A percentile compares a stretch with the other conserved stretches of the same genome.
Conservation (phyloP, 2,329 filamentous ascomycete species). For the Paradendryphiella salina region DNA sequence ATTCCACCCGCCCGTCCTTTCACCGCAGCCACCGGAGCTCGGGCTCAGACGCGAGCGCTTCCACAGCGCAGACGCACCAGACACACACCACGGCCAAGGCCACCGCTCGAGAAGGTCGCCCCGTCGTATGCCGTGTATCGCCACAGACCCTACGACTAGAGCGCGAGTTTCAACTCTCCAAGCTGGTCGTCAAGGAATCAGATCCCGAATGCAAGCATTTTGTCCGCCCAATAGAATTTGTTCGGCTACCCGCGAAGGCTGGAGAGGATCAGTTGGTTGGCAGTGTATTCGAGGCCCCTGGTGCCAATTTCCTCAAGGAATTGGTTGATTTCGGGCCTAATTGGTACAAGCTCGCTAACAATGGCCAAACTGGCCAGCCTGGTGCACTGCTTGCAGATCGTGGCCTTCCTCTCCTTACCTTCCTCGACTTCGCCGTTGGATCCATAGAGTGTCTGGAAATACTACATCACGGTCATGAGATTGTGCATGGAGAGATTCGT, state of each 20-base stretch:
- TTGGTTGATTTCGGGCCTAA: conserved; percentile 76
- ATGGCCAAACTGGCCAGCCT: conserved; percentile 23
- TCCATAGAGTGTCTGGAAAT: conserved; percentile 84
- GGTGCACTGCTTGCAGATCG: conserved; percentile 44
- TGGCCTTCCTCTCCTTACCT: conserved; percentile 71
- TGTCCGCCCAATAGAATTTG: conserved; percentile 76
- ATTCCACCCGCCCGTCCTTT: conserved; percentile 34
- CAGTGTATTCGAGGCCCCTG: conserved; percentile 78
- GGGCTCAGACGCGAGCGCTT: conserved; percentile 42
- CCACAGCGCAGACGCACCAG: conserved; percentile 52
- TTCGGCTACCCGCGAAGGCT: conserved; percentile 68
- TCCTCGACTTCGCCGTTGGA: conserved; percentile 89
- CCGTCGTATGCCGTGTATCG: conserved; percentile 80
- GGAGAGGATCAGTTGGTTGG: conserved; percentile 76
- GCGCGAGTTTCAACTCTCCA: conserved; percentile 81
- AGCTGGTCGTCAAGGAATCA: conserved; percentile 68
- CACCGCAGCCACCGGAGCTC: conserved; percentile 39
- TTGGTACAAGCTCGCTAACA: conserved; percentile 41
- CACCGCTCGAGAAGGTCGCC: conserved; percentile 47
- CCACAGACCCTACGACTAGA: conserved; percentile 82
- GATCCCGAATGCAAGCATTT: conserved; percentile 77
- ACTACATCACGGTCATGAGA: conserved; percentile 83
- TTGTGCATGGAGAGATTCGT: conserved; percentile 88
- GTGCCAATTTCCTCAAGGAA: conserved; percentile 70
- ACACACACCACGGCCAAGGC: conserved; percentile 54